phyloP scores from a whole-genome alignment of 1,284 basidiomycete genomes.

The Volvariella surrecta region DNA sequence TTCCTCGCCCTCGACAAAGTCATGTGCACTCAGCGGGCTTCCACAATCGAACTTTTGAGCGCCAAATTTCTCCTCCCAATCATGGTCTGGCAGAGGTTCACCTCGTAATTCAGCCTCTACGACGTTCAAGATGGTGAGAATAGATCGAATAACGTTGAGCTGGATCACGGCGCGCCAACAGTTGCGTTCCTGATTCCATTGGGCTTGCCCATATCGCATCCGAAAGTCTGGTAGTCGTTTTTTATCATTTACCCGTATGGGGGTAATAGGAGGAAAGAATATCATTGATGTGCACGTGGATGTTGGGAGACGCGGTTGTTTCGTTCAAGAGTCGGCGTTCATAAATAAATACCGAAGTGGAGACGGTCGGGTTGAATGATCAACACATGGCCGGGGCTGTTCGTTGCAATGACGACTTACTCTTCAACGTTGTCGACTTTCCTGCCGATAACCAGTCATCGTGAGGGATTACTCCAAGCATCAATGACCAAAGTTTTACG shows the following conservation, averaged over 20 bases:
- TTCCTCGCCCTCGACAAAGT: slow-evolving; percentile 12
- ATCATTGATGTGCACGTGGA: slow-evolving; percentile 4
- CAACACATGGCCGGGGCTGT: slow-evolving; percentile 2
- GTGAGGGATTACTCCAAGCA: slow-evolving; percentile 1
- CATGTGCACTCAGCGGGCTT: neutral
- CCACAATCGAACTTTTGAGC: neutral
- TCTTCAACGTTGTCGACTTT: slow-evolving; percentile 55
- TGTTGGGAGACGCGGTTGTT: no score
- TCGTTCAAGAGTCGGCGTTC: no score
- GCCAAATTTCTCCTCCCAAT: slow-evolving; percentile 8
- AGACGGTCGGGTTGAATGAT: no score
- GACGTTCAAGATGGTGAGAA: slow-evolving; percentile 35
- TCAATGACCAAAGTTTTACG: slow-evolving; percentile 17
- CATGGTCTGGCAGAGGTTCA: slow-evolving; percentile 21
- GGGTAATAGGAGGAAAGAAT: slow-evolving; percentile 11
- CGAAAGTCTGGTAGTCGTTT: slow-evolving; percentile 28
- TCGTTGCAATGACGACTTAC: slow-evolving; percentile 22
- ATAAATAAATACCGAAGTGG: no score
- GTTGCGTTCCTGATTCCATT: slow-evolving; percentile 36
- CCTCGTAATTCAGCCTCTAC: slow-evolving; percentile 36
- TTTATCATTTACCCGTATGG: slow-evolving; percentile 5
- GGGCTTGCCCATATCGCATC: slow-evolving; percentile 33
- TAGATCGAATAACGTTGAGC: slow-evolving; percentile 40
- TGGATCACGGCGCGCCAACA: slow-evolving; percentile 42
- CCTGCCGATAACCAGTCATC: slow-evolving; percentile 19